Percentiles rank a stretch among this genome's conserved stretches.
phyloP scores from a whole-genome alignment of 176 grass and related monocot species.

The Microstegium vimineum region DNA sequence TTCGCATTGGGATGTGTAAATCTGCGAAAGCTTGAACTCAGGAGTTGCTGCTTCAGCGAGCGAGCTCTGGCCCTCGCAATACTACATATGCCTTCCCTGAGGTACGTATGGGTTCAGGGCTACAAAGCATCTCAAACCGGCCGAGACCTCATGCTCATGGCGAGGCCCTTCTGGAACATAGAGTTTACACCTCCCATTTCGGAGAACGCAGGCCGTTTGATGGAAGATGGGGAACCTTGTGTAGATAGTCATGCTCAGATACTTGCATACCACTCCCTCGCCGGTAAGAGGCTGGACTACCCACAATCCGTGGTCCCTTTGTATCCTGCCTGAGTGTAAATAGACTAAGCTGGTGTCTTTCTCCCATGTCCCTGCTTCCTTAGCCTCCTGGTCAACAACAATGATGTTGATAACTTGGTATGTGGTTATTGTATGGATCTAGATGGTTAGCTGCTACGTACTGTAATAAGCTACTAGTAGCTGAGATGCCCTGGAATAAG shows the following conservation, averaged over 20 bases:
- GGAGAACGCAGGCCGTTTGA: not conserved
- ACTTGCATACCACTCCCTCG: constrained; percentile 85
- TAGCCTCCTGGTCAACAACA: constrained; percentile 13
- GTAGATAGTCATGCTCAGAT: constrained; percentile 59
- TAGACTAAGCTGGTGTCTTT: constrained; percentile 30
- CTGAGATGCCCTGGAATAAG: constrained; percentile 46
- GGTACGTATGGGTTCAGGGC: constrained; percentile 84
- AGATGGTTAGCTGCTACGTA: constrained; percentile 35
- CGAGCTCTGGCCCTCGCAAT: constrained; percentile 59
- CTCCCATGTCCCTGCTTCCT: not conserved
- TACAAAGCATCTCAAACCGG: constrained; percentile 67
- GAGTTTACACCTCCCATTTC: constrained; percentile 64
- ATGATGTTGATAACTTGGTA: constrained; percentile 33
- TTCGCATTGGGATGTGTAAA: constrained; percentile 67
- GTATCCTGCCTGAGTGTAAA: constrained; percentile 74
- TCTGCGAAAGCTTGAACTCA: constrained; percentile 73
- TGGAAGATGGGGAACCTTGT: constrained; percentile 38
- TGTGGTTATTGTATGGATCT: constrained; percentile 38
- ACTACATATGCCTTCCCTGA: constrained; percentile 48
- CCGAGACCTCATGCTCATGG: constrained; percentile 65
- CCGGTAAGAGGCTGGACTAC: constrained; percentile 65
- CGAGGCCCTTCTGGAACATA: constrained; percentile 83
- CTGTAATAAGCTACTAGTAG: constrained; percentile 43
- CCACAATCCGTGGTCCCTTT: constrained; percentile 65
- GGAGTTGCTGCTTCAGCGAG: constrained; percentile 92